Conservation (phyloP, 306 rosid genomes). For the Coriaria nepalensis region DNA sequence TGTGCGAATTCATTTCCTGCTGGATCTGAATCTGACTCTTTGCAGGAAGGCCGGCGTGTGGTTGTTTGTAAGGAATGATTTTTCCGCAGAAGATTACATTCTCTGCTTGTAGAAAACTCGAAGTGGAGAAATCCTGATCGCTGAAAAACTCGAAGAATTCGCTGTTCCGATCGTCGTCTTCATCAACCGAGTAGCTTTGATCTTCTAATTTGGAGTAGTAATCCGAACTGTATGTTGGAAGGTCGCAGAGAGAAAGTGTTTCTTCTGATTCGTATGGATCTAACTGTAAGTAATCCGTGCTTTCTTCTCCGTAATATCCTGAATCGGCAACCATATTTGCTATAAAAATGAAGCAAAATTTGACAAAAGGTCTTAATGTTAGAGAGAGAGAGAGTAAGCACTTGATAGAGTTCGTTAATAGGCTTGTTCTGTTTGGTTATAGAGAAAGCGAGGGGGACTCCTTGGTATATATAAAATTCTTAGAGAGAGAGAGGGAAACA, state of each 20-base stretch:
- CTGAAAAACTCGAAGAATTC: slow-evolving; percentile 65
- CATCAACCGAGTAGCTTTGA: slow-evolving; percentile 10
- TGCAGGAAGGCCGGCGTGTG: background rate
- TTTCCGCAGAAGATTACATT: slow-evolving; percentile 75
- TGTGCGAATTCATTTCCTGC: background rate
- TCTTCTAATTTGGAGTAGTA: slow-evolving; percentile 25
- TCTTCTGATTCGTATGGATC: slow-evolving; percentile 48
- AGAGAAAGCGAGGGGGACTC: background rate
- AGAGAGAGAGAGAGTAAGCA: no score
- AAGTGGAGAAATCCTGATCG: slow-evolving; percentile 30
- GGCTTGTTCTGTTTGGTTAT: no score
- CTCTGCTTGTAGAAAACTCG: slow-evolving; percentile 16
- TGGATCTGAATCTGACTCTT: background rate
- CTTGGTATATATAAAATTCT: background rate
- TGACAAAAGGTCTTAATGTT: no score
- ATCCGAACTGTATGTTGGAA: slow-evolving; percentile 37
- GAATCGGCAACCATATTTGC: slow-evolving; percentile 23
- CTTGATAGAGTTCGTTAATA: no score
- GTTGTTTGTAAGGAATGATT: slow-evolving; percentile 43
- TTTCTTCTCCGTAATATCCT: slow-evolving; percentile 10
- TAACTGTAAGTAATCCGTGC: slow-evolving; percentile 10
- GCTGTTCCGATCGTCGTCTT: slow-evolving; percentile 12
- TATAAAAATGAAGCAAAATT: no score
- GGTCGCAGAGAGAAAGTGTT: slow-evolving; percentile 57
- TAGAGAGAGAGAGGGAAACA: no score